Conservation (phyloP, 139 green algal species). For the Chlamydomonas incerta region DNA sequence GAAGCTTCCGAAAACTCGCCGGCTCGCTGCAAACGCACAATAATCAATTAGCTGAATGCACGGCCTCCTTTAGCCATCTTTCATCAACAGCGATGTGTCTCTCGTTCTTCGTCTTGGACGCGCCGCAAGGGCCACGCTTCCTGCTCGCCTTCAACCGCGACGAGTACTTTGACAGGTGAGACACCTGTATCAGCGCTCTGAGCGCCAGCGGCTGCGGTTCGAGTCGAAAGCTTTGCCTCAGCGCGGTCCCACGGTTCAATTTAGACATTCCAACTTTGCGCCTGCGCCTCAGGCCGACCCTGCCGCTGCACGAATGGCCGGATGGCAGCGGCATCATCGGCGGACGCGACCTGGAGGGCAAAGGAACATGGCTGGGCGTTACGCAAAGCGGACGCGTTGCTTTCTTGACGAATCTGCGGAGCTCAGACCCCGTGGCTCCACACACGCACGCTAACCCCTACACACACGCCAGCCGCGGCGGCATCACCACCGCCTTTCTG, state of each 20-base stretch:
- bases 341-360: slow-evolving; percentile 63
- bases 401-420: slow-evolving; percentile 77
- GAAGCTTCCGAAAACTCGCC: no score
- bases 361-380: slow-evolving; percentile 82
- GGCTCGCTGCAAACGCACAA: no score
- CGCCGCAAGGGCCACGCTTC: neutral
- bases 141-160: slow-evolving; percentile 88
- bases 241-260: neutral
- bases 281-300: slow-evolving; percentile 74
- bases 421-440: neutral
- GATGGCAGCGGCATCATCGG: slow-evolving; percentile 64
- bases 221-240: neutral
- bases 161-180: slow-evolving; percentile 72
- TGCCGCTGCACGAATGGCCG: slow-evolving; percentile 64
- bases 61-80: no score
- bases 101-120: neutral
- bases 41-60: no score
- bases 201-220: no score
- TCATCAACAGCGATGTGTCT: slow-evolving; percentile 27
- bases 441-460: neutral
- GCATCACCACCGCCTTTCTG: slow-evolving; percentile 65
- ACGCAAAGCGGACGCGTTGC: slow-evolving; percentile 60
- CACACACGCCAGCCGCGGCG: neutral
- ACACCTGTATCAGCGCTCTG: neutral
- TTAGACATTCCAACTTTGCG: no score